Evolutionary conservation across 176 grass and related monocot species (phyloP), one percentile per base, ranked within the genome.

Genomic region (Calamus simplicifolius): DNA sequence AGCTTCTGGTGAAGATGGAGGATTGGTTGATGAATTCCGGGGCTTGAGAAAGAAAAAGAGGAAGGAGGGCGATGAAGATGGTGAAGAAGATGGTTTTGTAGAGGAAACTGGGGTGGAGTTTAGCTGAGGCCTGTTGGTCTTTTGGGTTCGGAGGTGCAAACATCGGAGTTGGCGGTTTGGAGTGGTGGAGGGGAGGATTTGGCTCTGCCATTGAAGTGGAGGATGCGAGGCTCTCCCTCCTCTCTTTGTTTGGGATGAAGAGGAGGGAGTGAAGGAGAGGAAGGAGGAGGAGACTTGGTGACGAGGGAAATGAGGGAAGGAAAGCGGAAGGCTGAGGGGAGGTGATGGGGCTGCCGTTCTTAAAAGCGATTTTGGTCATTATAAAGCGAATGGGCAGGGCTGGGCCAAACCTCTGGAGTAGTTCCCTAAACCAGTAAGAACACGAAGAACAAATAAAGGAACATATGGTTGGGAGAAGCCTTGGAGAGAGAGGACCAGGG

Each of bases 1-100:
- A 91, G 17, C 86, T 74, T 80, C 66, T 74, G 26, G 53, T 62
- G 31, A 61, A 74, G 28, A 64, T 50, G 25, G 28, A 28, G 25
- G 28, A 28, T 56, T 74, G 59, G 30, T 64, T 63, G n/a, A 64
- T 61, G 50, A 52, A 63, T 48, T 64, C 71, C 56, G 82, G 69
- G 28, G 65, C 25, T 70, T 80, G 63, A 61, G 82, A 38, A 50
- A 79, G 73, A 29, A 91, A 71, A 18, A 91, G 58, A 18, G 64
- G 79, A 19, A 91, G 83, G 58, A 86, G 70, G 70, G 84, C 79
- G 53, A 91, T 51, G 51, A 86, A 66, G 5, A 75, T 74, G 49
- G 79, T 72, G 56, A 91, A 62, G 66, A 86, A 74, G 63, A 73
- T 59, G 1, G 83, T 75, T 73, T 86, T 91, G 48, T 64, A 65